These are phyloP conservation scores for Ascoidea tarda DNA, from an alignment of 805 yeast species.

Conservation along the genomic window DNA sequence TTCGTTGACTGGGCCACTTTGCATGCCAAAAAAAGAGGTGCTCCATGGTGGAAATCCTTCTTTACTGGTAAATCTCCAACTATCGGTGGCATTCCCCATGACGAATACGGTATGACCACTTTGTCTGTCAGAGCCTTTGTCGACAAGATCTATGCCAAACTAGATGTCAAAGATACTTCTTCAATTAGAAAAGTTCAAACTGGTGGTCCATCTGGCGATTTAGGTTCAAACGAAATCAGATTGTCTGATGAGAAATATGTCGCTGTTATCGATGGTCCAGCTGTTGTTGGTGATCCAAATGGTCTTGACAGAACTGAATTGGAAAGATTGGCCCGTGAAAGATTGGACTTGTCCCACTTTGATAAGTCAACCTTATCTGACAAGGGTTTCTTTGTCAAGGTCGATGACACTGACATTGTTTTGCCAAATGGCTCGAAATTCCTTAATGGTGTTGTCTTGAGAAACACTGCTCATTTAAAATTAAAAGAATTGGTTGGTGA, in stretches of 20 bases:
- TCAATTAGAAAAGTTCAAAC: conserved; percentile 76
- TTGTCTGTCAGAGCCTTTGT: conserved; percentile 87
- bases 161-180: conserved; percentile 39
- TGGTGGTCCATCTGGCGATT: conserved; percentile 98
- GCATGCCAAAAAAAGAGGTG: conserved; percentile 85
- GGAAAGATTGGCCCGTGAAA: conserved; percentile 57
- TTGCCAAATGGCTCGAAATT: conserved; percentile 67
- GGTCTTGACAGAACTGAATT: conserved; percentile 79
- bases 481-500: conserved; percentile 47
- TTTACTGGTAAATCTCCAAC: conserved; percentile 90
- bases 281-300: conserved; percentile 83
- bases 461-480: conserved; percentile 80
- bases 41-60: conserved; percentile 97
- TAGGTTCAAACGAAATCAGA: conserved; percentile 90
- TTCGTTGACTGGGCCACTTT: conserved; percentile 95
- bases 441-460: conserved; percentile 75
- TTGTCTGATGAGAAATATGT: conserved; percentile 78
- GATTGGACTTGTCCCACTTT: conserved; percentile 61
- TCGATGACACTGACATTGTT: conserved; percentile 68
- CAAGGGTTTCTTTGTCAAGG: conserved; percentile 69
- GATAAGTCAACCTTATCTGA: conserved; percentile 53
- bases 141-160: conserved; percentile 72
- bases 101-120: conserved; percentile 95
- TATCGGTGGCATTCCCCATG: conserved; percentile 97
- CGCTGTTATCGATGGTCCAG: conserved; percentile 90